phyloP scores from a whole-genome alignment of 1,139 yeast species.

The Hansenula sp. region DNA sequence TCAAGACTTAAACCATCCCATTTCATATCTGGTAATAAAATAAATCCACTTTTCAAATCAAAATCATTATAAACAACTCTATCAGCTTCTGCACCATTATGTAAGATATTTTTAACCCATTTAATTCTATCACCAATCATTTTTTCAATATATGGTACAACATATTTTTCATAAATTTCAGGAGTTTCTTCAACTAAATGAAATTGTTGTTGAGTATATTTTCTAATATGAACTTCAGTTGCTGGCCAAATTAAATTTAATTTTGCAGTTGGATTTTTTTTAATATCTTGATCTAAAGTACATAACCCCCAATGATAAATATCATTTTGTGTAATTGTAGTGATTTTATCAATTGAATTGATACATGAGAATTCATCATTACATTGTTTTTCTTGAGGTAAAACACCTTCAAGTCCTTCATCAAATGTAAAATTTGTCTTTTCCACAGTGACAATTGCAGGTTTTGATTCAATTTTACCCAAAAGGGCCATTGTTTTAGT shows the following conservation, averaged over 20 bases:
- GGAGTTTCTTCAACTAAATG: slow-evolving; percentile 81
- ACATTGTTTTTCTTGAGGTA: slow-evolving; percentile 22
- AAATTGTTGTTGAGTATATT: slow-evolving; percentile 53
- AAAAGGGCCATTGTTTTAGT: slow-evolving; percentile 59
- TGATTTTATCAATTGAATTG: slow-evolving; percentile 32
- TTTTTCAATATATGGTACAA: slow-evolving; percentile 70
- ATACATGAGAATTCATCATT: slow-evolving; percentile 25
- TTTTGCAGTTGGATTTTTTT: slow-evolving; percentile 56
- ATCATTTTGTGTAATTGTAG: slow-evolving; percentile 64
- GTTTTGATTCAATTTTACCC: slow-evolving; percentile 54
- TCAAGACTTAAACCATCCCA: slow-evolving; percentile 82
- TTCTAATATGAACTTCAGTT: slow-evolving; percentile 75
- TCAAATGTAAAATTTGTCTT: slow-evolving; percentile 55
- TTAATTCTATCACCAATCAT: slow-evolving; percentile 75
- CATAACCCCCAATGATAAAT: slow-evolving; percentile 80
- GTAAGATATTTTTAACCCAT: slow-evolving; percentile 88
- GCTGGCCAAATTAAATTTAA: slow-evolving; percentile 86
- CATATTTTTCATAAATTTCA: slow-evolving; percentile 55
- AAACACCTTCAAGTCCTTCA: slow-evolving; percentile 14
- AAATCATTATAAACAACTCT: slow-evolving; percentile 61
- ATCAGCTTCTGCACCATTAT: slow-evolving; percentile 82
- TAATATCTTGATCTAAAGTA: slow-evolving; percentile 43
- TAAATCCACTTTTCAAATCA: slow-evolving; percentile 51
- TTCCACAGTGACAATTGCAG: slow-evolving; percentile 73
- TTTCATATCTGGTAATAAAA: slow-evolving; percentile 77